These are phyloP conservation scores for Cyberlindnera mycetangii DNA, from an alignment of 805 yeast genomes.

Conservation along the genomic window DNA sequence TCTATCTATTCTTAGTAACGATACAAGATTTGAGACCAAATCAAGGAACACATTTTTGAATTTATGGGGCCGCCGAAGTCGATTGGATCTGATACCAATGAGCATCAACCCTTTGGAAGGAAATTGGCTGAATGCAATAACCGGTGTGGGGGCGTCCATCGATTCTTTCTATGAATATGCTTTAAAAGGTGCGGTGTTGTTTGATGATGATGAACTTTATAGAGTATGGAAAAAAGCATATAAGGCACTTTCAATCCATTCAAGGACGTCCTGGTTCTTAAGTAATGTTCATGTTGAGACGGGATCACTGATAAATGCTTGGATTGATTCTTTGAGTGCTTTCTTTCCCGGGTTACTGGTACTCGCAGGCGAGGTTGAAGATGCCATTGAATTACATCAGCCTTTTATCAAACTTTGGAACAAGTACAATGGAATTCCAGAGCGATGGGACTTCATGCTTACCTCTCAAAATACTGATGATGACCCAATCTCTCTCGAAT, in stretches of 20 bases:
- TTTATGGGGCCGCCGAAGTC: slow-evolving; percentile 66
- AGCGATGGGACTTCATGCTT: slow-evolving; percentile 63
- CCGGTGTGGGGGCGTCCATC: slow-evolving; percentile 88
- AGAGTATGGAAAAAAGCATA: slow-evolving; percentile 62
- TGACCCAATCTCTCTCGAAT: slow-evolving; percentile 58
- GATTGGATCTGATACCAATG: slow-evolving; percentile 71
- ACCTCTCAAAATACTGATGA: slow-evolving; percentile 3
- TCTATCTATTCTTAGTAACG: slow-evolving; percentile 71
- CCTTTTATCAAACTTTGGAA: slow-evolving; percentile 77
- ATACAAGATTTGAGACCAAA: slow-evolving; percentile 60
- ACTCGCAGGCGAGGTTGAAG: slow-evolving; percentile 66
- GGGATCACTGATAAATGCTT: slow-evolving; percentile 50
- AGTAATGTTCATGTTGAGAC: slow-evolving; percentile 51
- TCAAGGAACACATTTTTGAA: slow-evolving; percentile 62
- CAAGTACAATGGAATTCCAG: slow-evolving; percentile 78
- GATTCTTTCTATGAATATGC: slow-evolving; percentile 92
- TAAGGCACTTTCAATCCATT: slow-evolving; percentile 52
- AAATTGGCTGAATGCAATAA: slow-evolving; percentile 52
- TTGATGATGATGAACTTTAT: slow-evolving; percentile 53
- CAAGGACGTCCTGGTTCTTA: slow-evolving; percentile 50
- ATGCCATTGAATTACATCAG: slow-evolving; percentile 60
- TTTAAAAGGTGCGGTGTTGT: slow-evolving; percentile 68
- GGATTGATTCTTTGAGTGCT: slow-evolving; percentile 88
- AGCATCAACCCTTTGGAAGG: slow-evolving; percentile 60
- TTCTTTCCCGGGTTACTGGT: slow-evolving; percentile 88